Base-by-base conservation (phyloP, 306 rosid genomes). In the Bauhinia variegata region DNA sequence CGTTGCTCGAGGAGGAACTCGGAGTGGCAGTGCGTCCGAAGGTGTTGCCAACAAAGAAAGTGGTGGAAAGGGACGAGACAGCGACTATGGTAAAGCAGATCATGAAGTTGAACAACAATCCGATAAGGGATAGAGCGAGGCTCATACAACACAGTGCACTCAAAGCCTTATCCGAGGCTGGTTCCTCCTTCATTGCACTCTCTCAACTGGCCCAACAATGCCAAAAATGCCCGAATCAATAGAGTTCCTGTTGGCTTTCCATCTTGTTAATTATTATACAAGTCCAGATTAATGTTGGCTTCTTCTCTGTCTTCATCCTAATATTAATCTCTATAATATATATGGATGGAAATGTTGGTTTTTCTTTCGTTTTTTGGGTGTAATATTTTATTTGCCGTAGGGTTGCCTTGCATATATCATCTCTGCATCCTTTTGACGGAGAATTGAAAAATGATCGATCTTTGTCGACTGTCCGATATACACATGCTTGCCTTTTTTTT, bases 21-120 rank as follows among this genome's bases (percentile, higher is more conserved):
- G 82, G 86, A 0, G 69, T 82, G 12, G 91, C 67, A 2, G 63
- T 81, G 14, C 1, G 61, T 31, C 15, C 79, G 0, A 18, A 33
- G 61, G 85, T 53, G 60, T 59, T 61, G 59, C 82, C 80, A 2
- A 0, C 62, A 8, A 75, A 75, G 39, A 68, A 75, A 13, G 53
- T 82, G 69, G 83, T 85, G 50, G 55, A 8, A 9, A 79, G 83
- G 33, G 77, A 66, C 32, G 86, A 81, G 71, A 73, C 82, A 28
- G 83, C 73, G 7, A 37, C 37, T 0, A 60, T 61, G 83, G 74
- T 79, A 63, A 82, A 67, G 8, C 32, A 34, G 53, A 65, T 81
- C 11, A 66, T 78, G 63, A 56, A 8, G 54, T 42, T 33, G 32
- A 44, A 13, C 0, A 67, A 33, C 19, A 36, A 28, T 16, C 34